Conservation (phyloP, 495 filamentous ascomycete genomes). For the Viridothelium virens region DNA sequence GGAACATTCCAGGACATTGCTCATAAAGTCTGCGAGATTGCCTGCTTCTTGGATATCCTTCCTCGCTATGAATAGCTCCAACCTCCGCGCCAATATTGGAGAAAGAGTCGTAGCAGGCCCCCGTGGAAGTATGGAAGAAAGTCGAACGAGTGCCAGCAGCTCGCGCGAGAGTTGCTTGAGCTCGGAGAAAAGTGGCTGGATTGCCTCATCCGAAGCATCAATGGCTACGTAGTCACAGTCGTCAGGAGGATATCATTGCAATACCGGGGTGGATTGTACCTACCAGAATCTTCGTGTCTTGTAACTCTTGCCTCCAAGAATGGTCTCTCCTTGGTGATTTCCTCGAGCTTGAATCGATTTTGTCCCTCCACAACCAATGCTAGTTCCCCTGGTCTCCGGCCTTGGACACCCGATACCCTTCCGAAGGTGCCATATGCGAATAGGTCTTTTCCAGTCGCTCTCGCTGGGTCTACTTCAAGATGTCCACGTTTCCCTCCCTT, state of each 20-base stretch:
- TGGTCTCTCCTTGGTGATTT: constrained; percentile 66
- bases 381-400: constrained; percentile 67
- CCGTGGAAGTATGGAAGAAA: constrained; percentile 67
- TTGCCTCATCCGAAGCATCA: constrained; percentile 45
- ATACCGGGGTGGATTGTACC: constrained; percentile 8
- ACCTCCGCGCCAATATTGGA: constrained; percentile 70
- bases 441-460: constrained; percentile 60
- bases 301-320: constrained; percentile 76
- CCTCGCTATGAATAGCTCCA: constrained; percentile 75
- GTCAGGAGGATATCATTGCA: not conserved
- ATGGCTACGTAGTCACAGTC: constrained; percentile 22
- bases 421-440: constrained; percentile 71
- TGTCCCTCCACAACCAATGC: constrained; percentile 79
- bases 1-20: constrained; percentile 73
- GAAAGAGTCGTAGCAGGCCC: constrained; percentile 55
- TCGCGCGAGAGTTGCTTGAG: constrained; percentile 77
- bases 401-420: constrained; percentile 77
- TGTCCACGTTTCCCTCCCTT: constrained; percentile 34
- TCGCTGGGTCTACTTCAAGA: constrained; percentile 47
- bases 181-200: constrained; percentile 63
- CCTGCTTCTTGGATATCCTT: constrained; percentile 75
- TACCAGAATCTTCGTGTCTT: constrained; percentile 55
- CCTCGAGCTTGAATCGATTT: constrained; percentile 65
- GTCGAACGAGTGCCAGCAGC: constrained; percentile 66
- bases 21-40: constrained; percentile 90